phyloP scores from a whole-genome alignment of 2,329 filamentous ascomycete species.

The Ascocoryne sarcoides region DNA sequence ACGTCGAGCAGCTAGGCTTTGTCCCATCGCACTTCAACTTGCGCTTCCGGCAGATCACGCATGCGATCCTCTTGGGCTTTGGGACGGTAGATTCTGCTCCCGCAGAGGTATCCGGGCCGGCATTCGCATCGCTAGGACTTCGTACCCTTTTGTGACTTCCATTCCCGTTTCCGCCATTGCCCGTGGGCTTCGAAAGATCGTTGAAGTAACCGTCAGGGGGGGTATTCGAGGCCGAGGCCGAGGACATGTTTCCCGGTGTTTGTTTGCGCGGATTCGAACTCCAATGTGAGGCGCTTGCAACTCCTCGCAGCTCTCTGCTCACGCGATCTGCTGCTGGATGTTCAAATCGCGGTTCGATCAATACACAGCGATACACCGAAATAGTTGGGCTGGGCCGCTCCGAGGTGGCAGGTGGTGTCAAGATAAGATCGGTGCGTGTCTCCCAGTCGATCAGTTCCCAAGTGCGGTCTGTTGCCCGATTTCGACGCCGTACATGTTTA shows the following conservation, averaged over 20 bases:
- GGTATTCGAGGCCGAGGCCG: conserved; percentile 25
- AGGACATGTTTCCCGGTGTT: conserved; percentile 21
- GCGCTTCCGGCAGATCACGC: conserved; percentile 84
- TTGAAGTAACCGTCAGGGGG: conserved; percentile 46
- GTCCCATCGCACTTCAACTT: conserved; percentile 69
- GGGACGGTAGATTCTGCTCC: conserved; percentile 52
- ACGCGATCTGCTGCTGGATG: not conserved
- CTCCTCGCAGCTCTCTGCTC: not conserved
- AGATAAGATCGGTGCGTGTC: too few relatives aligned
- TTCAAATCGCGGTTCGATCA: not conserved
- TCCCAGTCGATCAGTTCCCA: too few relatives aligned
- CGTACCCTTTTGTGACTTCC: conserved; percentile 24
- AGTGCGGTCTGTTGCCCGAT: too few relatives aligned
- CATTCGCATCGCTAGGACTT: conserved; percentile 26
- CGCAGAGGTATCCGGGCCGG: conserved; percentile 32
- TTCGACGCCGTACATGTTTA: not conserved
- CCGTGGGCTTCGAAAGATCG: conserved; percentile 38
- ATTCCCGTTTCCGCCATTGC: conserved; percentile 6
- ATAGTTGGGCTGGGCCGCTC: not conserved
- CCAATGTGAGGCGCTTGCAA: not conserved
- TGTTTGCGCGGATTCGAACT: not conserved
- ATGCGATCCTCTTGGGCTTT: conserved; percentile 71
- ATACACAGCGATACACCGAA: not conserved
- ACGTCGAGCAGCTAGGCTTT: conserved; percentile 59
- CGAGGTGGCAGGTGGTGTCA: too few relatives aligned